Base-by-base conservation (phyloP, 1,284 basidiomycete genomes). In the Moesziomyces antarcticus region DNA sequence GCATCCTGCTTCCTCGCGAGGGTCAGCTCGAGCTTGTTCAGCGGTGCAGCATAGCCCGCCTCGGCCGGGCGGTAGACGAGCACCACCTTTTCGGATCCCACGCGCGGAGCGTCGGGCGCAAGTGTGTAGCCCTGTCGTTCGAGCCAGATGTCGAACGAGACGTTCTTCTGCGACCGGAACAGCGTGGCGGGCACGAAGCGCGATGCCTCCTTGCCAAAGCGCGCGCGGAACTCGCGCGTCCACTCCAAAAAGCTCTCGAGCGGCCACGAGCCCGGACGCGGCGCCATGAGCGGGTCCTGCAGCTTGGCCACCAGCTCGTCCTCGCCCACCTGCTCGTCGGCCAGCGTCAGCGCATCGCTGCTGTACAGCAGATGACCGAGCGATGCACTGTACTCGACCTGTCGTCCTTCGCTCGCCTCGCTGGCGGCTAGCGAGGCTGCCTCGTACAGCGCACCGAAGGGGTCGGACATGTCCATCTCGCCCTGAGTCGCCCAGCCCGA, bases 281-380 rank as follows among this genome's bases (percentile, higher is more conserved):
- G 72, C 6, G 67, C 46, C 2, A 59, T 59, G 5, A 73, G 70
- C 5, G 70, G 70, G 41, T 73, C 70, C 22, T 50, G 53, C 40
- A 73, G 18, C 14, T 61, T 53, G 7, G 53, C 43, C 11, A 64
- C 45, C 27, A 64, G 20, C 33, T 73, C 56, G 33, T 62, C 41
- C 21, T 67, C 64, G 45, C 50, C 60, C 33, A 64, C 25, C 6
- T 44, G 30, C 30, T 71, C 66, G 27, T 73, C 66, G 21, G 50
- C 57, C 7, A 73, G 55, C 1, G 53, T 62, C n/a, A 69, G 43
- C 5, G 51, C 54, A 11, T 52, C 50, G 13, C 50, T 21, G 50
- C 40, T 52, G 61, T 65, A 73, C 33, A 73, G 45, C 5, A 69
- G 57, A n/a, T 73, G 57, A 7, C 71, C 71, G 10, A 73, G 63